These are phyloP conservation scores for Fusarium globosum DNA, from an alignment of 2,329 filamentous ascomycete species.

Conservation along the genomic window DNA sequence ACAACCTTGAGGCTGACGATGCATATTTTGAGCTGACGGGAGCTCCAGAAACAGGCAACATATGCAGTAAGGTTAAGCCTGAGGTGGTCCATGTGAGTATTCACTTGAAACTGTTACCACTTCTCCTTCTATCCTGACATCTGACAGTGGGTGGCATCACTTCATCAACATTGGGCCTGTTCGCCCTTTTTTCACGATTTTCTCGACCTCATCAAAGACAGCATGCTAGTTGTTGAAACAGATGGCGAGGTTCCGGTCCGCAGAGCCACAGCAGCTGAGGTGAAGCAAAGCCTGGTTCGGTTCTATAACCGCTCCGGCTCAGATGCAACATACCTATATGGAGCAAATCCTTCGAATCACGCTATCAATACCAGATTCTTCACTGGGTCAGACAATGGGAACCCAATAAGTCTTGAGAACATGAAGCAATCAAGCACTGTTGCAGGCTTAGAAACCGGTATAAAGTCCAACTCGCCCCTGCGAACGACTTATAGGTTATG, in stretches of 20 bases:
- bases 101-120: neutral
- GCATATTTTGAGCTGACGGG: neutral
- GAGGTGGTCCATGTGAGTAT: neutral
- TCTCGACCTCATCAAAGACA: neutral
- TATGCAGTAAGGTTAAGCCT: slow-evolving; percentile 1
- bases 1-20: neutral
- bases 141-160: neutral
- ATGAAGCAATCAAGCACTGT: neutral
- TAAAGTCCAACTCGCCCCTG: neutral
- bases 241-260: neutral
- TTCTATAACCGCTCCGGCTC: neutral
- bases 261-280: neutral
- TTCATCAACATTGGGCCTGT: neutral
- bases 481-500: neutral
- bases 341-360: neutral
- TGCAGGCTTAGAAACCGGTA: neutral
- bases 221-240: neutral
- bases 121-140: neutral
- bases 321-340: neutral
- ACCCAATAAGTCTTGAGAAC: too few species aligned
- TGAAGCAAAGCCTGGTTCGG: neutral
- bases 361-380: neutral
- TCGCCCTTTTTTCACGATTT: neutral
- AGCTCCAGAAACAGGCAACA: neutral
- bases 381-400: neutral